Evolutionary conservation across 805 yeast species (phyloP).

Genomic region (Kuraishia hungarica): DNA sequence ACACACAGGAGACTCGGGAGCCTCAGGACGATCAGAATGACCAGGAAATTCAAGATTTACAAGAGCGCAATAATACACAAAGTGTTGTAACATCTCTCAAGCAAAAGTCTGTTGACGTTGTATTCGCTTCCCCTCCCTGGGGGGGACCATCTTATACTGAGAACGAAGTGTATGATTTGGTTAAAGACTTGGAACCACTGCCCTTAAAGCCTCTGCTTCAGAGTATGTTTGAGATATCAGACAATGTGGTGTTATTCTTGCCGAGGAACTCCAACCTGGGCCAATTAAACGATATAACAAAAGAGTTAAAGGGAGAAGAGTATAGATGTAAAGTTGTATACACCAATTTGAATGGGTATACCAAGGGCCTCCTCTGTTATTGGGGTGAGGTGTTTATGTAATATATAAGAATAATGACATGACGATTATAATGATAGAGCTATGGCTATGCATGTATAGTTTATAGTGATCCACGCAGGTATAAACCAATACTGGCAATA

Average conservation of each 20-base stretch:
- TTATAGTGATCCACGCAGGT: too few species aligned
- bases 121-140: slow-evolving; percentile 85
- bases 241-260: slow-evolving; percentile 49
- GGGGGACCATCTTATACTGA: slow-evolving; percentile 64
- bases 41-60: too few species aligned
- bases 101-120: slow-evolving; percentile 32
- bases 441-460: too few species aligned
- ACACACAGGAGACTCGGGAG: too few species aligned
- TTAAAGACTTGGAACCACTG: slow-evolving; percentile 35
- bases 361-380: slow-evolving; percentile 48
- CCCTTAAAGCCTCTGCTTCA: slow-evolving; percentile 33
- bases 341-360: slow-evolving; percentile 28
- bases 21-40: too few species aligned
- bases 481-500: too few species aligned
- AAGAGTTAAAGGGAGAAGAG: slow-evolving; percentile 32
- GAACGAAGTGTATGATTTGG: slow-evolving; percentile 35
- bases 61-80: neutral
- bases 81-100: slow-evolving; percentile 5
- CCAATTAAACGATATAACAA: slow-evolving; percentile 42
- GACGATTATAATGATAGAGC: too few species aligned
- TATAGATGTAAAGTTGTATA: slow-evolving; percentile 38
- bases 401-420: too few species aligned
- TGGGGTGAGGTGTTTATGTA: slow-evolving; percentile 49
- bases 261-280: slow-evolving; percentile 52
- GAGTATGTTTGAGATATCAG: slow-evolving; percentile 31